Evolutionary conservation across 148 eudicot genomes (phyloP).

Genomic region (Rhododendron vialii): DNA sequence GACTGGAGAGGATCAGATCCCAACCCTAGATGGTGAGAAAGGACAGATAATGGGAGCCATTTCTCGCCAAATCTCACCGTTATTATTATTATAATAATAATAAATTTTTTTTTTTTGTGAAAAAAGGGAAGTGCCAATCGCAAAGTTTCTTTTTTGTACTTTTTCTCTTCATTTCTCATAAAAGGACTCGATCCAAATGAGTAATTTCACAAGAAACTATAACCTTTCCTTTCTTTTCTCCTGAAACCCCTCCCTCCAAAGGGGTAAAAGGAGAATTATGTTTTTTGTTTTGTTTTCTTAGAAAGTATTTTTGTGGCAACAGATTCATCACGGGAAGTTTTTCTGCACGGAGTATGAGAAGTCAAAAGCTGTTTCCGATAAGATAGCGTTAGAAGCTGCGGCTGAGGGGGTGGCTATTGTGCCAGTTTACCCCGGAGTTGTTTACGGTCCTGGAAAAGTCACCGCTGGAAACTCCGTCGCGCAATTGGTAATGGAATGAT

Average conservation of each 20-base stretch:
- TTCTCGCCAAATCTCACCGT: too few species aligned
- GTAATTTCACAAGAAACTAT: neutral
- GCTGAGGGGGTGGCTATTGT: constrained; percentile 79
- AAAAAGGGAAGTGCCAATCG: too few species aligned
- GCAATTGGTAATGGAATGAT: constrained; percentile 42
- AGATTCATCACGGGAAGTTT: constrained; percentile 69
- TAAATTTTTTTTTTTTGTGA: too few species aligned
- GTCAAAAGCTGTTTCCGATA: constrained; percentile 74
- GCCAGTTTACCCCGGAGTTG: constrained; percentile 78
- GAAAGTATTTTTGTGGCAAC: constrained; percentile 7
- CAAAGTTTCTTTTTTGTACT: too few species aligned
- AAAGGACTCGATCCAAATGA: neutral
- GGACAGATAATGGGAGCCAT: too few species aligned
- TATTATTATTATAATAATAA: too few species aligned
- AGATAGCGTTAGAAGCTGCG: constrained; percentile 75
- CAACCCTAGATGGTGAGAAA: too few species aligned
- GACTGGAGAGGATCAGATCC: too few species aligned
- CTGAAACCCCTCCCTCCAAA: neutral
- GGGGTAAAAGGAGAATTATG: neutral
- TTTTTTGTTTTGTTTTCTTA: neutral
- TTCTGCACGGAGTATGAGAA: constrained; percentile 90
- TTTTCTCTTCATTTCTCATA: too few species aligned
- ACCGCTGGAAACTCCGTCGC: constrained; percentile 75
- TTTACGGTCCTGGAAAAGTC: constrained; percentile 85
- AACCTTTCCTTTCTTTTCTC: neutral